Evolutionary conservation across 495 filamentous ascomycete genomes (phyloP).

Genomic region (Tetracladium setigerum): DNA sequence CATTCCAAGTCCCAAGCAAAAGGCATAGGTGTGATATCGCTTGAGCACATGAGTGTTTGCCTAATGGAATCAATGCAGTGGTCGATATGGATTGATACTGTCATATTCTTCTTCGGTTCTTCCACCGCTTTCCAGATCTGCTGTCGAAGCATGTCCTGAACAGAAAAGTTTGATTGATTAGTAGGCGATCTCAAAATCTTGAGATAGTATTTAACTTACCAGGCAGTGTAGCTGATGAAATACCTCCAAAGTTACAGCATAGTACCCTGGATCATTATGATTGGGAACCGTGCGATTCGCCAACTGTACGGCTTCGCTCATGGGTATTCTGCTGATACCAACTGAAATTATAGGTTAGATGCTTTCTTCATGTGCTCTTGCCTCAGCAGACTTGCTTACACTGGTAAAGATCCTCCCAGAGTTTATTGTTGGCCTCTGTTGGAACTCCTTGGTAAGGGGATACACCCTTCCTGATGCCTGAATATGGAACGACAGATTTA

Average conservation of each 20-base stretch:
- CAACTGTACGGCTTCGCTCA: conserved; percentile 12
- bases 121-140: conserved; percentile 4
- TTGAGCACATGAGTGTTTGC: conserved; percentile 21
- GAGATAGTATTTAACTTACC: conserved; percentile 4
- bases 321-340: conserved; percentile 18
- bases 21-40: conserved; percentile 14
- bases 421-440: conserved; percentile 2
- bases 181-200: not conserved
- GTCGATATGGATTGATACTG: conserved; percentile 16
- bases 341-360: conserved; percentile 1
- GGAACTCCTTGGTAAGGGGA: conserved; percentile 2
- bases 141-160: conserved; percentile 9
- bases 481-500: not conserved
- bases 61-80: conserved; percentile 24
- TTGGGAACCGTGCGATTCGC: conserved; percentile 14
- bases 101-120: not conserved
- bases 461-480: not conserved
- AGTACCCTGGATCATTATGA: conserved; percentile 11
- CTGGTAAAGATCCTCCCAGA: conserved; percentile 16
- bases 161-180: not conserved
- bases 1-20: conserved; percentile 10
- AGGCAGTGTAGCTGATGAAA: conserved; percentile 27
- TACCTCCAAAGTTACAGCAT: conserved; percentile 19
- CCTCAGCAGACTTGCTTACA: conserved; percentile 6
- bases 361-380: not conserved